These are phyloP conservation scores for Pyronema domesticum DNA, from an alignment of 495 filamentous ascomycete genomes.

Conservation along the genomic window DNA sequence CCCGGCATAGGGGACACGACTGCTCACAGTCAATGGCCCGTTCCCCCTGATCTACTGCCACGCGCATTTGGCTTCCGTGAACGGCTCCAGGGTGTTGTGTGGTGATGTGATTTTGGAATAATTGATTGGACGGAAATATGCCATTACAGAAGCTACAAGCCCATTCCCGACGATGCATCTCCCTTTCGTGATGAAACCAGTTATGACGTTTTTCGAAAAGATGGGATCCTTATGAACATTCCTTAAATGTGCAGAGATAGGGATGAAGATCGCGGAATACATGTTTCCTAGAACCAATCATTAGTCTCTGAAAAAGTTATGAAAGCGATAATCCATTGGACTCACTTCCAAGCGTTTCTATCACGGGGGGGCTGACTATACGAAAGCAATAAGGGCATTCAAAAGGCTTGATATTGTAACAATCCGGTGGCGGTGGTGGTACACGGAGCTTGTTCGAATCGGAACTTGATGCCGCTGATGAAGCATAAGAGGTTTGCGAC, in stretches of 20 bases:
- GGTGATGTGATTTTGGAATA: slow-evolving; percentile 6
- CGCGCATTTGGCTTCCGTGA: background rate
- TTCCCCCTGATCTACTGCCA: slow-evolving; percentile 8
- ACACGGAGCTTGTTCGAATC: background rate
- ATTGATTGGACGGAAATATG: no score
- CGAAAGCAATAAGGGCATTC: slow-evolving; percentile 18
- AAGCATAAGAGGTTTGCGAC: slow-evolving; percentile 16
- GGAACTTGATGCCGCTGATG: background rate
- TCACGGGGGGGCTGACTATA: slow-evolving; percentile 1
- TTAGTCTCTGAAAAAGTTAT: background rate
- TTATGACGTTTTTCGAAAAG: slow-evolving; percentile 18
- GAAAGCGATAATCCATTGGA: no score
- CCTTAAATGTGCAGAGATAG: slow-evolving; percentile 20
- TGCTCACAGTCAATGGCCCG: slow-evolving; percentile 7
- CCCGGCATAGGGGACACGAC: slow-evolving; percentile 8
- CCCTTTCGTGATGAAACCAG: slow-evolving; percentile 19
- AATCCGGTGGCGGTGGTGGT: slow-evolving; percentile 7
- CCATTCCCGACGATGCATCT: slow-evolving; percentile 16
- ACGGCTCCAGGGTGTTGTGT: slow-evolving; percentile 2
- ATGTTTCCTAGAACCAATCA: slow-evolving; percentile 11
- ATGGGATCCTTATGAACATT: slow-evolving; percentile 8
- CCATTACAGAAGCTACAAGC: no score
- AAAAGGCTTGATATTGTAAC: slow-evolving; percentile 8
- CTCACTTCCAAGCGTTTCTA: slow-evolving; percentile 10
- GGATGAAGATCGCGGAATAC: slow-evolving; percentile 20